These are phyloP conservation scores for Entonaema liquescens DNA, from an alignment of 495 filamentous ascomycete species.

Conservation along the genomic window DNA sequence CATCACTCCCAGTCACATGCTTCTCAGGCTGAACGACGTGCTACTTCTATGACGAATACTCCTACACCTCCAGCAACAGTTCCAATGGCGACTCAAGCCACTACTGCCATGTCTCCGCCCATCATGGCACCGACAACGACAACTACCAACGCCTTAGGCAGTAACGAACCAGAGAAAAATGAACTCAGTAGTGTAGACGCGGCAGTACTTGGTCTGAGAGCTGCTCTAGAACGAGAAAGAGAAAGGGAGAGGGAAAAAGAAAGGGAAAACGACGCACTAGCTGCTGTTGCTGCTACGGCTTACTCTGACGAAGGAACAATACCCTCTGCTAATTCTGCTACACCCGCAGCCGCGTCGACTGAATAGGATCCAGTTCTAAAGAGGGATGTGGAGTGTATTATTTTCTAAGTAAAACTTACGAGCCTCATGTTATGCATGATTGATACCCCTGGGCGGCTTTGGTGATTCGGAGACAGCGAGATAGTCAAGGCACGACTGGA, in stretches of 20 bases:
- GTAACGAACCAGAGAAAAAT: slow-evolving; percentile 24
- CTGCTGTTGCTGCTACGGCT: slow-evolving; percentile 17
- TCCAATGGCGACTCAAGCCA: slow-evolving; percentile 1
- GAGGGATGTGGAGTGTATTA: neutral
- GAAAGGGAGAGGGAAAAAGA: slow-evolving; percentile 41
- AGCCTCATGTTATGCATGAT: slow-evolving; percentile 30
- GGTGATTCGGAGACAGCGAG: slow-evolving; percentile 15
- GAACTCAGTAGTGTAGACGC: slow-evolving; percentile 40
- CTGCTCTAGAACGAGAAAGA: slow-evolving; percentile 34
- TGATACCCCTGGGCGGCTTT: slow-evolving; percentile 42
- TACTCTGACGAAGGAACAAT: slow-evolving; percentile 25
- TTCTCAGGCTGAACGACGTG: slow-evolving; percentile 17
- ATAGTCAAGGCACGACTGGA: slow-evolving; percentile 11
- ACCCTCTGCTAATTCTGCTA: slow-evolving; percentile 17
- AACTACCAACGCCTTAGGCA: slow-evolving; percentile 5
- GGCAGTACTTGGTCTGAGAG: slow-evolving; percentile 40
- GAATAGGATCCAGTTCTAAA: slow-evolving; percentile 3
- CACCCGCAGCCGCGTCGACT: slow-evolving; percentile 20
- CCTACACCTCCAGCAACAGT: slow-evolving; percentile 14
- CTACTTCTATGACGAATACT: slow-evolving; percentile 13
- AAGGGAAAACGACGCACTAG: slow-evolving; percentile 9
- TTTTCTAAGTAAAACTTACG: slow-evolving; percentile 24
- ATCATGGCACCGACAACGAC: neutral
- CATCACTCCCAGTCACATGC: slow-evolving; percentile 33
- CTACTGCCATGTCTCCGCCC: neutral